These are phyloP conservation scores for Brassica hybrid DNA, from an alignment of 441 rosid species.

Conservation along the genomic window DNA sequence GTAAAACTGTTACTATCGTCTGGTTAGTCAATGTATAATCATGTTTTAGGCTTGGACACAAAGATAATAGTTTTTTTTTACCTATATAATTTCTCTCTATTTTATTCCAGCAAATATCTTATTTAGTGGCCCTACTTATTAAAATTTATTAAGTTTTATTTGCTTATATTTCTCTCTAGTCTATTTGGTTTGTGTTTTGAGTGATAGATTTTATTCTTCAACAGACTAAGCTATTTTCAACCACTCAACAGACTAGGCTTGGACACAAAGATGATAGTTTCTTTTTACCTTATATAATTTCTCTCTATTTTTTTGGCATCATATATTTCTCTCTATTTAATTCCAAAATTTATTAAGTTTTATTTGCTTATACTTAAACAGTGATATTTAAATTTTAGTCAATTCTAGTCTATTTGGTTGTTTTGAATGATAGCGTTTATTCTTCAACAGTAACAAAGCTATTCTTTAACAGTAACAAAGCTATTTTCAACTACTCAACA, in stretches of 20 bases:
- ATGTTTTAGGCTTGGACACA: constrained; percentile 23
- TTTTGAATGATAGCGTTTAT: neutral
- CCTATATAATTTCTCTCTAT: neutral
- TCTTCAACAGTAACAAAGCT: too few relatives aligned
- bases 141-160: neutral
- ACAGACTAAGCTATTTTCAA: too few relatives aligned
- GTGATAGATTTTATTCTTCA: neutral
- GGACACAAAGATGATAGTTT: constrained; percentile 12
- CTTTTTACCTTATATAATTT: neutral
- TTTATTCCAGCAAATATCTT: neutral
- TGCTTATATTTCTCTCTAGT: neutral
- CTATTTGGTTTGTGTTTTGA: neutral
- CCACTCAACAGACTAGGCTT: neutral
- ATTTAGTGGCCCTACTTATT: neutral
- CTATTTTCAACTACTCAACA: too few relatives aligned
- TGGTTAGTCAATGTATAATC: constrained; percentile 9
- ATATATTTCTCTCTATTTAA: neutral
- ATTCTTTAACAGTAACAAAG: too few relatives aligned
- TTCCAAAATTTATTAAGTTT: neutral
- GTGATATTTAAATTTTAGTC: neutral
- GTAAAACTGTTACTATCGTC: constrained; percentile 10
- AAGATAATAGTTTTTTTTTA: neutral
- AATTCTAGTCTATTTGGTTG: neutral
- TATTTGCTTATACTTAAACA: neutral
- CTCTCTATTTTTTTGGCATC: too few relatives aligned